A percentile compares a stretch with the other conserved stretches of the same genome.
Evolutionary conservation across 208 protist species (phyloP).

Genomic region (Blechomonas ayalai): DNA sequence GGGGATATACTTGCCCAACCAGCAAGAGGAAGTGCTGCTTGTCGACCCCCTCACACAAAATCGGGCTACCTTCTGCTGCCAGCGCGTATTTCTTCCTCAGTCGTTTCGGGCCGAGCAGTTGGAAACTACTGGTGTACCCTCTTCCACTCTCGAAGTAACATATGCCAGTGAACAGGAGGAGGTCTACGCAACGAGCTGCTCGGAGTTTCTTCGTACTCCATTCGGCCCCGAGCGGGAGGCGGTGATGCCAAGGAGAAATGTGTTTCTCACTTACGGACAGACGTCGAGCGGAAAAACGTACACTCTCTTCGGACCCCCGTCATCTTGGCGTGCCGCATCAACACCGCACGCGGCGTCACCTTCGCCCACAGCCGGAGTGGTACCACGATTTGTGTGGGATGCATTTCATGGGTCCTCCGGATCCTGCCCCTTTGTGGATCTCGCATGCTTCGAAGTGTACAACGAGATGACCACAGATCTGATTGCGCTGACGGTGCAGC

Average conservation of each 20-base stretch:
- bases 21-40: slow-evolving; percentile 9
- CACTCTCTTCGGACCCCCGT: slow-evolving; percentile 52
- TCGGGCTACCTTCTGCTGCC: slow-evolving; percentile 27
- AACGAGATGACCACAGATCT: slow-evolving; percentile 70
- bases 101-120: no score
- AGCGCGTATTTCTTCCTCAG: slow-evolving; percentile 19
- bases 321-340: background rate
- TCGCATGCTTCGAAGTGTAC: slow-evolving; percentile 76
- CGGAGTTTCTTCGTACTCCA: slow-evolving; percentile 4
- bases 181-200: slow-evolving; percentile 16
- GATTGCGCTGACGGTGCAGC: slow-evolving; percentile 41
- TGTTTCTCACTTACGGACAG: slow-evolving; percentile 76
- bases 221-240: background rate
- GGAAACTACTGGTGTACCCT: no score
- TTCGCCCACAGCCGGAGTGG: slow-evolving; percentile 23
- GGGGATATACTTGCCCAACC: background rate
- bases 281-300: slow-evolving; percentile 83
- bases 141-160: no score
- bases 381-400: slow-evolving; percentile 45
- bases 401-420: slow-evolving; percentile 10
- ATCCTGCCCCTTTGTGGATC: slow-evolving; percentile 21
- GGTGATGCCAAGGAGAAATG: background rate
- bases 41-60: slow-evolving; percentile 27
- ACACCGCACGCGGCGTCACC: background rate
- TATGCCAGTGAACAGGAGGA: slow-evolving; percentile 14